Conservation (phyloP, 2,329 filamentous ascomycete species). For the Trichoderma guizhouense region DNA sequence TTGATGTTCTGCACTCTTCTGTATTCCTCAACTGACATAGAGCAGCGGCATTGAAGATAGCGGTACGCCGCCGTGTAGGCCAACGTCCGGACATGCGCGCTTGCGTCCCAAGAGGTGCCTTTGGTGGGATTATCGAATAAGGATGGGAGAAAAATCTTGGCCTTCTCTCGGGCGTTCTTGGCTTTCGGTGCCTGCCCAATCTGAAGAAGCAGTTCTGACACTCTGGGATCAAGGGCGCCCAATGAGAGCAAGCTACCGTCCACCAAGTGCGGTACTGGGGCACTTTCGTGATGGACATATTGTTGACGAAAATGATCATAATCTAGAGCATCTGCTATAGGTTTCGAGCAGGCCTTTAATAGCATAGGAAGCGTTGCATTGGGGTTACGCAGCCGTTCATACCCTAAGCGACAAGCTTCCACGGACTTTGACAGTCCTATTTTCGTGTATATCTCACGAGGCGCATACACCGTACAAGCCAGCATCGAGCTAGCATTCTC, state of each 20-base stretch:
- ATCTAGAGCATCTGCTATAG: slow-evolving; percentile 21
- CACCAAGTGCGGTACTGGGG: slow-evolving; percentile 21
- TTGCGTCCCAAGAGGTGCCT: slow-evolving; percentile 56
- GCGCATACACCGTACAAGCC: slow-evolving; percentile 31
- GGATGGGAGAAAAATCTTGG: slow-evolving; percentile 62
- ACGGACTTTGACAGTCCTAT: slow-evolving; percentile 38
- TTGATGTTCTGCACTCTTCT: slow-evolving; percentile 32
- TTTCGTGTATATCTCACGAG: slow-evolving; percentile 37
- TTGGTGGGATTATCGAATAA: slow-evolving; percentile 56
- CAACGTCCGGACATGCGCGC: slow-evolving; percentile 47
- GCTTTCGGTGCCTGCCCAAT: slow-evolving; percentile 18
- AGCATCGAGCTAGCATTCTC: slow-evolving; percentile 26
- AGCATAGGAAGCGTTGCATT: slow-evolving; percentile 32
- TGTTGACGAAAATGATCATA: slow-evolving; percentile 33
- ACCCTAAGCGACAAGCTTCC: slow-evolving; percentile 35
- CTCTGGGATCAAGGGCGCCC: slow-evolving; percentile 34
- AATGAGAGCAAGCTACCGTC: slow-evolving; percentile 21
- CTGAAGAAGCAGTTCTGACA: slow-evolving; percentile 39
- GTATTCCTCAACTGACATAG: slow-evolving; percentile 34
- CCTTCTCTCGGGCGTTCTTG: slow-evolving; percentile 20
- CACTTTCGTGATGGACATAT: slow-evolving; percentile 28
- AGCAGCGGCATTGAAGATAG: slow-evolving; percentile 19
- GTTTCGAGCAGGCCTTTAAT: slow-evolving; percentile 26
- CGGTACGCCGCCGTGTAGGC: slow-evolving; percentile 50
- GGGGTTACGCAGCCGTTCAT: slow-evolving; percentile 30